Evolutionary conservation across 2,329 filamentous ascomycete genomes (phyloP), one percentile per base, ranked within the genome.

Genomic region (Alternaria gansuensis): DNA sequence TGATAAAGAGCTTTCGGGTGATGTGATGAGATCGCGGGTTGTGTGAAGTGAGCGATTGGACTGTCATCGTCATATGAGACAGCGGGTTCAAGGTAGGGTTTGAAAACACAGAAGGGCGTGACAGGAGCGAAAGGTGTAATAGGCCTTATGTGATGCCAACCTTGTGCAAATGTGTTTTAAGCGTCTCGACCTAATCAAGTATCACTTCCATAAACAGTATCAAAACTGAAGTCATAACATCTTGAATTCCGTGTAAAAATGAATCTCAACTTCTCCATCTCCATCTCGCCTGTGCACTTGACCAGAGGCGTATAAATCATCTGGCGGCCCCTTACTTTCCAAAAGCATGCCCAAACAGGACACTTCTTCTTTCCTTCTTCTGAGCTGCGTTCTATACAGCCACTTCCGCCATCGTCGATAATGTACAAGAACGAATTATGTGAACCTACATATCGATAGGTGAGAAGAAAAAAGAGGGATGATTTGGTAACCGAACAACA

Each of bases 371-470:
- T 43, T 21, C 8, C 39, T 5, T 21, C 24, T n/a, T 44, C 9
- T 17, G 31, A 26, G 39, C 31, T 39, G 26, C 26, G 26, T 31
- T 52, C 50, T 43, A 14, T 13, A 37, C 50, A 23, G 26, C 33
- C 34, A 8, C 29, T 33, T 23, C 34, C 37, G 3, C 37, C 44
- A 26, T 56, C 45, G 26, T 45, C 63, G 53, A 61, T 73, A 73
- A 67, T 68, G 66, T 73, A 73, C 70, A 73, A 68, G 63, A 66
- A 58, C 52, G 59, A 48, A 71, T 71, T 73, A 73, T 67, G 60
- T 69, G 13, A 64, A 57, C 48, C 39, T 46, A 45, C 17, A 11
- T 9, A 45, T 21, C 36, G 44, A 29, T 26, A 23, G 26, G 39
- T 34, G 37, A 31, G 17, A 39, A 45, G 5, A 39, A 36, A 31